These are phyloP conservation scores for Melaleuca alternifolia DNA, from an alignment of 345 rosid genomes.

Conservation along the genomic window DNA sequence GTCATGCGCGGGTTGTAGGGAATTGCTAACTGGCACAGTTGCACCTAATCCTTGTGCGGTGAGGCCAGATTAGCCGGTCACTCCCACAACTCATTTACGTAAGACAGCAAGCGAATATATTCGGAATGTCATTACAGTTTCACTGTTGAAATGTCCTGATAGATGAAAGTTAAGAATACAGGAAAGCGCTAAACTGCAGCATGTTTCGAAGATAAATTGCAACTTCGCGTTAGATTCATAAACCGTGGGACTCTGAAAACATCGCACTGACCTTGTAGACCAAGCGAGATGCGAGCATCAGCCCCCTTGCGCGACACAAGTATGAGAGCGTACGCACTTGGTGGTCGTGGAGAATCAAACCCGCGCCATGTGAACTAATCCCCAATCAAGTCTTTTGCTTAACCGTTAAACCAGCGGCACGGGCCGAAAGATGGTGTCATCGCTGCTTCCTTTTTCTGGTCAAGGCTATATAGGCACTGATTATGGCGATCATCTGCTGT, in stretches of 20 bases:
- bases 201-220: neutral
- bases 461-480: neutral
- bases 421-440: no score
- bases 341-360: neutral
- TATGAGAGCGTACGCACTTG: neutral
- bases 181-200: neutral
- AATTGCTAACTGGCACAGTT: neutral
- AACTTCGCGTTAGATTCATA: neutral
- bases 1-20: no score
- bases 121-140: neutral
- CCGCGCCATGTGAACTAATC: neutral
- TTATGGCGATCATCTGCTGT: neutral
- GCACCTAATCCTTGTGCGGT: neutral
- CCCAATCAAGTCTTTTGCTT: neutral
- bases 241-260: neutral
- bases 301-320: neutral
- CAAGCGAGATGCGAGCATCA: neutral
- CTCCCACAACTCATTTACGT: neutral
- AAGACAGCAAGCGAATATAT: neutral
- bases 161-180: neutral
- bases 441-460: neutral
- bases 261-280: neutral
- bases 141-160: neutral
- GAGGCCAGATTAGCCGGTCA: neutral
- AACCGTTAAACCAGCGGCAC: no score